Base-by-base conservation (phyloP, 768 basidiomycete species). In the Boletus pseudo-olivaceus region DNA sequence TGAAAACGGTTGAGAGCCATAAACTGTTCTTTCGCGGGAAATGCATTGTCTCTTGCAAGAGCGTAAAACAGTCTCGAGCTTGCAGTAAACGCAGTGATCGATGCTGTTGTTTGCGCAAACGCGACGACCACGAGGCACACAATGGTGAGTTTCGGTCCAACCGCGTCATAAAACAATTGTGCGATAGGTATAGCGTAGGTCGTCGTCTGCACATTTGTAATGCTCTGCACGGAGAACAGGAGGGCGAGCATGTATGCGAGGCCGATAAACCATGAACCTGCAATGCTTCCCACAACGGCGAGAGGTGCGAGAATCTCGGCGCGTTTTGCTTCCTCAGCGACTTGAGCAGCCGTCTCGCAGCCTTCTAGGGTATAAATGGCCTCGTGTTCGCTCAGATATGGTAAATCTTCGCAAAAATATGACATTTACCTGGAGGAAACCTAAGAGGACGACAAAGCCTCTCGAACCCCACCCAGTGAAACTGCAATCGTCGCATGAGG, bases 271-370 rank as follows among this genome's bases (percentile, higher is more conserved):
- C 81, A 82, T 12, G 80, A 82, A 32, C 82, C 80, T 12, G 75
- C 72, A 57, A 83, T 79, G 64, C 77, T 78, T 39, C 75, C 78
- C n/a, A 81, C 78, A 29, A 83, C 76, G 7, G 79, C 82, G 32
- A 82, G 68, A 9, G 82, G 82, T 1, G 82, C 80, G n/a, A 83
- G 77, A 46, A 80, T 55, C 51, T 81, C 79, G 0, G 82, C 82
- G 19, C 78, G 76, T 45, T 75, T 70, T 32, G 81, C 81, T 63
- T 84, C 82, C 64, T 84, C 82, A 6, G 82, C 82, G 7, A 83
- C 77, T 61, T 83, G 82, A n/a, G 82, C 82, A 38, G 82, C 81
- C 5, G 82, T 83, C 62, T 83, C 82, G 62, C 81, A 82, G 23
- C 82, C 82, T 67, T 82, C 82, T 27, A 82, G 73, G 2, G 82